Evolutionary conservation across 1,139 yeast genomes (phyloP).

Genomic region (Geotrichum fermentans): DNA sequence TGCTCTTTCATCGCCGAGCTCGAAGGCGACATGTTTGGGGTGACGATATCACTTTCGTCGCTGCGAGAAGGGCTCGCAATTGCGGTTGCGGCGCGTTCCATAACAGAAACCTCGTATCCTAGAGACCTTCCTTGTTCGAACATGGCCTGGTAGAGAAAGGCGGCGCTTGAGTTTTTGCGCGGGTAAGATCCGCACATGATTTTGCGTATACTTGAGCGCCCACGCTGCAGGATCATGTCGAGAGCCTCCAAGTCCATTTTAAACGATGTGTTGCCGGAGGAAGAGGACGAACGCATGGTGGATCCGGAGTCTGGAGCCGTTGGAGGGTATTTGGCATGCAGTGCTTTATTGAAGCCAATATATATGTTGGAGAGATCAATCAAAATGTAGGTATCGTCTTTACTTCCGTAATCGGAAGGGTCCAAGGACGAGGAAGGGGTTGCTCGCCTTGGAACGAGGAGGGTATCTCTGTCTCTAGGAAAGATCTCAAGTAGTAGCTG

Average conservation of each 20-base stretch:
- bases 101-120: slow-evolving; percentile 14
- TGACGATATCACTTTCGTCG: neutral
- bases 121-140: slow-evolving; percentile 9
- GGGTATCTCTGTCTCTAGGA: slow-evolving; percentile 24
- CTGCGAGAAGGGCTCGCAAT: neutral
- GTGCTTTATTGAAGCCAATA: slow-evolving; percentile 19
- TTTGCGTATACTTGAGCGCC: slow-evolving; percentile 21
- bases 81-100: slow-evolving; percentile 12
- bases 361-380: slow-evolving; percentile 29
- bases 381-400: slow-evolving; percentile 20
- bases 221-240: slow-evolving; percentile 24
- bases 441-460: slow-evolving; percentile 21
- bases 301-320: neutral
- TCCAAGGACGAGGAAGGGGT: neutral
- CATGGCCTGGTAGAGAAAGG: slow-evolving; percentile 14
- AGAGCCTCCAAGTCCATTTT: slow-evolving; percentile 22
- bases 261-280: neutral
- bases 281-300: neutral
- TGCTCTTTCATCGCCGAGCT: slow-evolving; percentile 19
- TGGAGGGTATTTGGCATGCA: slow-evolving; percentile 1
- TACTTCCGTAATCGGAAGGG: neutral
- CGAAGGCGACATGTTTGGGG: neutral
- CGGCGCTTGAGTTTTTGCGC: neutral
- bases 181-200: slow-evolving; percentile 15
- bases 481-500: slow-evolving; percentile 20